Evolutionary conservation across 768 basidiomycete species (phyloP), one percentile per base, ranked within the genome.

Genomic region (Gymnopilus dilepis): DNA sequence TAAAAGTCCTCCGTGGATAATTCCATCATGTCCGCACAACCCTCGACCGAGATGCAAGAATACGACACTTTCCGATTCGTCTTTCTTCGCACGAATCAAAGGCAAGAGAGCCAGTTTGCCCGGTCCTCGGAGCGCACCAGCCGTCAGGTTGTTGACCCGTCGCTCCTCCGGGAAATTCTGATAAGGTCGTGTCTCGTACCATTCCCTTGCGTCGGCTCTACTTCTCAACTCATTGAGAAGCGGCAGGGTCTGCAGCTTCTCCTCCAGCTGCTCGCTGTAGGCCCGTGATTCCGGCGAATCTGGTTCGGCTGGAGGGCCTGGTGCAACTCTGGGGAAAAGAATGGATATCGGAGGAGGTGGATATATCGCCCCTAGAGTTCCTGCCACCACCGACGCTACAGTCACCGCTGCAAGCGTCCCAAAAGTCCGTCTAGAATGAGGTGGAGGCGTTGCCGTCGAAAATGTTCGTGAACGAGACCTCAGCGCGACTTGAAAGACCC

Each of bases 1-100:
- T 19, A 99, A 79, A 60, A 99, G 69, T 1, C 97, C 97, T 0
- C 97, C 97, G 67, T 99, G 97, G 2, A 98, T 78, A 62, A 99
- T 95, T 0, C 97, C 97, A 74, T 97, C 95, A 64, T 97, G 91
- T 3, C 93, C 96, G 70, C 97, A 99, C 54, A 99, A 63, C 2
- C 89, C 91, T 41, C 91, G 77, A 1, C 97, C 97, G 2, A 97
- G 79, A 68, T 98, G 97, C 1, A 95, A 58, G 61, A 97, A 78
- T 5, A 86, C 79, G 26, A 87, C 70, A 9, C 85, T 84, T 75
- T 94, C 92, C 11, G 80, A 81, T 71, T 95, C 92, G 75, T 97
- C 94, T 58, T 77, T 80, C 67, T 80, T 85, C 17, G 85, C 85
- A 21, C 95, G 84, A 11, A 94, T 85, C 3, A 99, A 70, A 2